Evolutionary conservation across 805 yeast genomes (phyloP), one percentile per base, ranked within the genome.

Genomic region (Cyberlindnera nakhonratchasimensis): DNA sequence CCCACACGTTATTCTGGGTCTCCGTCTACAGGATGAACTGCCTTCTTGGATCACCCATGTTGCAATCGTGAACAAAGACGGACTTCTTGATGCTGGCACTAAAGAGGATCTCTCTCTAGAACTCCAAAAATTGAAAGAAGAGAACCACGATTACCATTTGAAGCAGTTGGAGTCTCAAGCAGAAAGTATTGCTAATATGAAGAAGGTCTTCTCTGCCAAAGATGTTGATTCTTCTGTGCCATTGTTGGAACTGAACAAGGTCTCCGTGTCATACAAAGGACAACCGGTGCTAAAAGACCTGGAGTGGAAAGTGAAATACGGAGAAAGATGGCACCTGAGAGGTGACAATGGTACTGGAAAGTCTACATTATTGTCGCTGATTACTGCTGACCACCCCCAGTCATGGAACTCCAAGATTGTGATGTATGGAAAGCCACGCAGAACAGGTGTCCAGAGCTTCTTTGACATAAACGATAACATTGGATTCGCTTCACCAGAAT

Each of bases 331-430:
- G 95, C 95, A 93, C 58, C 71, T 91, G 23, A 68, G 83, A 43
- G 99, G 99, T 2, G 77, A 79, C 44, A 91, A 93, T 52, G 99
- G 99, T 1, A 75, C 95, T 0, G 99, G 99, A 0, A 91, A 91
- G 61, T 86, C 96, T 2, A 93, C 99, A 0, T 64, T 91, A 19
- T 63, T 93, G 13, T 79, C 97, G 2, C 61, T 93, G 34, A 70
- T 91, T 22, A 89, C 96, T 0, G 89, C 96, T 4, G 99, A 91
- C 54, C 99, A 91, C 59, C 99, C 99, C 1, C 96, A 91, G 63
- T 82, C 96, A 2, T 91, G 98, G 98, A 82, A 79, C 51, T 72
- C 78, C 5, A 77, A 74, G 18, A 72, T 93, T 18, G 63, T 67
- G 7, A 67, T 88, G 34, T 72, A 83, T 51, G 88, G 89, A 0